These are phyloP conservation scores for Aspergillus pseudoglaucus DNA, from an alignment of 2,329 filamentous ascomycete genomes.

Conservation along the genomic window DNA sequence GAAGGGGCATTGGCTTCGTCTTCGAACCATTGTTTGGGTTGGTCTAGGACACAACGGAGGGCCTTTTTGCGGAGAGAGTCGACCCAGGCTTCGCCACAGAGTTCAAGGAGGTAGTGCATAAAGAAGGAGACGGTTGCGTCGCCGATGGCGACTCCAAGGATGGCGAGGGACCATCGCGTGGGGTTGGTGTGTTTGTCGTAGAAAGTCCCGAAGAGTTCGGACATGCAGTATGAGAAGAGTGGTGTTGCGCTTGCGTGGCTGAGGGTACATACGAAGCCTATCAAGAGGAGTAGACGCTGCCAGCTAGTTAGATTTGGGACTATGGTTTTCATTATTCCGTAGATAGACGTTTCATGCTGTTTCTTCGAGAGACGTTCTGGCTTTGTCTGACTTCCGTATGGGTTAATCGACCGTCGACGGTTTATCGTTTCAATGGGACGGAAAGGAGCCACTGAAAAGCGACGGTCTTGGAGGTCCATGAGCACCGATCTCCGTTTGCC, in stretches of 20 bases:
- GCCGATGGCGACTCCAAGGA: slow-evolving; percentile 60
- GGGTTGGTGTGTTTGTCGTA: slow-evolving; percentile 50
- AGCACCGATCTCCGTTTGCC: not conserved
- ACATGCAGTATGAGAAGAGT: slow-evolving; percentile 68
- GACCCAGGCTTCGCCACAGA: slow-evolving; percentile 68
- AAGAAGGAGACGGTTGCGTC: slow-evolving; percentile 62
- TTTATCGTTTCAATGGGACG: not conserved
- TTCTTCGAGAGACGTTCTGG: not conserved
- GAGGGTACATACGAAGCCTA: slow-evolving; percentile 57
- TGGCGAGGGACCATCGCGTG: slow-evolving; percentile 61
- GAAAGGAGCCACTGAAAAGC: not conserved
- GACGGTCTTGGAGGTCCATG: not conserved
- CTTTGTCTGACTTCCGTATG: not conserved
- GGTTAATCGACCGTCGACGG: not conserved
- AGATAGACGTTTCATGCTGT: not conserved
- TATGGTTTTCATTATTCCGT: slow-evolving; percentile 50
- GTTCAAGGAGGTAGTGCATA: slow-evolving; percentile 66
- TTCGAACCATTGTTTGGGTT: slow-evolving; percentile 75
- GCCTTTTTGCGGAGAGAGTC: slow-evolving; percentile 63
- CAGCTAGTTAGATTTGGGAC: slow-evolving; percentile 56
- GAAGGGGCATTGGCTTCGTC: slow-evolving; percentile 57
- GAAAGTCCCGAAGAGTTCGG: slow-evolving; percentile 65
- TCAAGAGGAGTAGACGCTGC: slow-evolving; percentile 50
- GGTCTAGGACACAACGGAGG: slow-evolving; percentile 62
- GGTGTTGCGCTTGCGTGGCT: slow-evolving; percentile 63